Conservation (phyloP, 371 early-diverging fungal genomes). For the Entomophthora muscae region DNA sequence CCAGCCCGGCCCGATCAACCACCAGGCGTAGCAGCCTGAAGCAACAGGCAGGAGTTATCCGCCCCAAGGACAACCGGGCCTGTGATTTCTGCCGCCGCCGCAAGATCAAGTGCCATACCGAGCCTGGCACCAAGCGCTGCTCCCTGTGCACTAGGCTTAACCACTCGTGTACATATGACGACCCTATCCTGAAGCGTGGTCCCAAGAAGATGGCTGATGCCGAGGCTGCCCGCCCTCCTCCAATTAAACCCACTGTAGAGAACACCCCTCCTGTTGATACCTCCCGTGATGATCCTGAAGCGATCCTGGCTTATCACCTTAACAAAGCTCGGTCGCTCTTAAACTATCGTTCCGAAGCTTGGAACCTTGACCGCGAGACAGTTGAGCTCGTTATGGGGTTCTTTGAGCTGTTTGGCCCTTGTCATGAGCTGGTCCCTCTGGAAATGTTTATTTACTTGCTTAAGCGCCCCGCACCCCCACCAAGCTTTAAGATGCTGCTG, state of each 20-base stretch:
- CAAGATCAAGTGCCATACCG: background rate
- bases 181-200: conserved; percentile 1
- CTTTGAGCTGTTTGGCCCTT: background rate
- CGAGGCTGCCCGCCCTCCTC: background rate
- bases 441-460: background rate
- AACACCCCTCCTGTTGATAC: background rate
- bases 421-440: background rate
- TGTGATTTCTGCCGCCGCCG: background rate
- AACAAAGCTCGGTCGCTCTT: background rate
- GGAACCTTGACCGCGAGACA: background rate
- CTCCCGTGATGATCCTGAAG: background rate
- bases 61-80: background rate
- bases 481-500: background rate
- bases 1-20: background rate
- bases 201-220: background rate
- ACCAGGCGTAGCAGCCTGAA: background rate
- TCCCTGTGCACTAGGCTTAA: background rate
- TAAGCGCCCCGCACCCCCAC: background rate
- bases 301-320: background rate
- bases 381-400: background rate
- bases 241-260: background rate
- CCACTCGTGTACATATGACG: background rate
- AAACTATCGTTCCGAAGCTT: background rate
- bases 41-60: background rate
- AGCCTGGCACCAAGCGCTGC: background rate